phyloP scores from a whole-genome alignment of 106 monocot species.

The Dioscorea alata region DNA sequence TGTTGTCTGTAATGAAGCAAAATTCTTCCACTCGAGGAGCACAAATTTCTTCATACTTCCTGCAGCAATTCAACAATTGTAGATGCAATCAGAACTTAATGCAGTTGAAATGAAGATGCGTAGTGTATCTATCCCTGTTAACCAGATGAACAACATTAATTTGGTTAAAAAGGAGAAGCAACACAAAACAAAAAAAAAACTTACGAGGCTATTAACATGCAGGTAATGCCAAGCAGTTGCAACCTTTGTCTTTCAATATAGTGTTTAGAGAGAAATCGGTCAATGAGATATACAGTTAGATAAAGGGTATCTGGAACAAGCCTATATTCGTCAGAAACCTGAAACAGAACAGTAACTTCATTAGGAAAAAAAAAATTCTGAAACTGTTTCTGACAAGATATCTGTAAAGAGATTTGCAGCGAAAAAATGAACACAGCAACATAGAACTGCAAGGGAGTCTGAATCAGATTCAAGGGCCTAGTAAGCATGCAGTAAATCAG shows the following conservation, averaged over 20 bases:
- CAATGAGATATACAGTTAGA: constrained; percentile 65
- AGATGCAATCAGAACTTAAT: too few relatives aligned
- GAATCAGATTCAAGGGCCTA: too few relatives aligned
- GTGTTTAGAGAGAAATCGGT: constrained; percentile 42
- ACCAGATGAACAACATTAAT: too few relatives aligned
- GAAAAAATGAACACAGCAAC: too few relatives aligned
- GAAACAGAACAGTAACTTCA: constrained; percentile 12
- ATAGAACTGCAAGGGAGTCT: too few relatives aligned
- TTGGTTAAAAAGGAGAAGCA: not conserved
- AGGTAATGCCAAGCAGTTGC: constrained; percentile 49
- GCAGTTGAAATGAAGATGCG: too few relatives aligned
- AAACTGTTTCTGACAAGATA: too few relatives aligned
- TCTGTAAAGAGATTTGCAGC: too few relatives aligned
- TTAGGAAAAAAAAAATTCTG: too few relatives aligned
- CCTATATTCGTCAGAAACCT: constrained; percentile 89
- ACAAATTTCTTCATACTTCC: constrained; percentile 87
- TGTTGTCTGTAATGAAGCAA: constrained; percentile 84
- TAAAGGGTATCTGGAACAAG: constrained; percentile 95
- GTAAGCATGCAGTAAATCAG: too few relatives aligned
- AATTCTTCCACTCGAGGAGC: constrained; percentile 81
- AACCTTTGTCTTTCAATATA: constrained; percentile 50
- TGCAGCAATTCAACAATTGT: constrained; percentile 9
- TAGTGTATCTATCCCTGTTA: too few relatives aligned
- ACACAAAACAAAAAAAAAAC: not conserved
- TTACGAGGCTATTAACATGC: constrained; percentile 61